Conservation (phyloP, 2,329 filamentous ascomycete genomes). For the Phialemoniopsis sp. region DNA sequence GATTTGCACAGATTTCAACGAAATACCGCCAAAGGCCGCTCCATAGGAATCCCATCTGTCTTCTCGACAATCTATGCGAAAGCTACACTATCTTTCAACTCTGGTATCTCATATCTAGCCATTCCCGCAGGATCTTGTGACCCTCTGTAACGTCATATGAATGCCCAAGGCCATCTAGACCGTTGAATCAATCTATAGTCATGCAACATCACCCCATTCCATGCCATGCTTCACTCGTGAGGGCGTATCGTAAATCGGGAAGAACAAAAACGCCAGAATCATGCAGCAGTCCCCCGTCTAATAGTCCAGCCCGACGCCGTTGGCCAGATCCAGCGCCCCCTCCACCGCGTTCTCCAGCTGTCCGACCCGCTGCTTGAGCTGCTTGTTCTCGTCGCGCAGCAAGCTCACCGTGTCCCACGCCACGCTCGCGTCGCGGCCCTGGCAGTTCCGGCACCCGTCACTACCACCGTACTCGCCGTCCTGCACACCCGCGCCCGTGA, state of each 20-base stretch:
- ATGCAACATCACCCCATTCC: too few species aligned
- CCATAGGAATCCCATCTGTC: too few species aligned
- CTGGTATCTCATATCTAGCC: too few species aligned
- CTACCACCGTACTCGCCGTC: conserved; percentile 15
- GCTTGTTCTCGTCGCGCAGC: conserved; percentile 58
- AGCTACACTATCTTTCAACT: too few species aligned
- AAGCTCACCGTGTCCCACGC: conserved; percentile 64
- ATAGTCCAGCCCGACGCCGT: conserved; percentile 43
- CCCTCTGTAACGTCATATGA: too few species aligned
- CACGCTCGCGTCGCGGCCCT: conserved; percentile 52
- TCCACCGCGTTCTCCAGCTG: conserved; percentile 58
- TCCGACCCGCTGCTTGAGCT: conserved; percentile 54
- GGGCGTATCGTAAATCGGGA: conserved; percentile 1
- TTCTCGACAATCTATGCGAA: too few species aligned
- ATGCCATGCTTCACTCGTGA: too few species aligned
- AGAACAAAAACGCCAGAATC: conserved; percentile 4
- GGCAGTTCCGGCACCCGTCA: conserved; percentile 49
- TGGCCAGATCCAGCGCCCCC: conserved; percentile 55
- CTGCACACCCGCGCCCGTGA: conserved; percentile 26
- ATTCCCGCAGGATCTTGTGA: too few species aligned
- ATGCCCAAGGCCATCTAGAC: too few species aligned
- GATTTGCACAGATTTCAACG: too few species aligned
- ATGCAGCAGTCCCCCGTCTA: background rate
- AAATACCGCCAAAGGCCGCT: too few species aligned
- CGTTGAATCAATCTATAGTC: too few species aligned